Conservation (phyloP, 169 alveolate genomes). For the Babesia ovata region DNA sequence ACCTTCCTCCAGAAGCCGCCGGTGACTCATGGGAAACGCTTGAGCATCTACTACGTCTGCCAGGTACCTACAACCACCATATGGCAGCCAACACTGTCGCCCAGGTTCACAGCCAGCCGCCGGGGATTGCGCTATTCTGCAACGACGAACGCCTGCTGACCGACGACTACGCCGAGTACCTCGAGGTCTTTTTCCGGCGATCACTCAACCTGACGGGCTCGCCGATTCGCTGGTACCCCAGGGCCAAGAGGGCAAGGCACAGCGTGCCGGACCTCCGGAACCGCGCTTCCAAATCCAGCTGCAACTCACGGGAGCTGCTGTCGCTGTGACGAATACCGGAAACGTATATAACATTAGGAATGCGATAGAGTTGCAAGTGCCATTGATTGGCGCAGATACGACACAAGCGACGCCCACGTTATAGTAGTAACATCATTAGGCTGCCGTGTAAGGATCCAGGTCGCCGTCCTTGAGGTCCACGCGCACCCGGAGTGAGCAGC, state of each 20-base stretch:
- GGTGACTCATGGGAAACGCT: slow-evolving; percentile 69
- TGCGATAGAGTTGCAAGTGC: too few species aligned
- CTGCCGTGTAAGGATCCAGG: slow-evolving; percentile 31
- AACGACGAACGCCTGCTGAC: slow-evolving; percentile 70
- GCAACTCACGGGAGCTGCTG: slow-evolving; percentile 13
- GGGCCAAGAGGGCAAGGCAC: slow-evolving; percentile 62
- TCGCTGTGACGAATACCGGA: background rate
- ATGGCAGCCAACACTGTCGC: background rate
- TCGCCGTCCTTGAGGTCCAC: slow-evolving; percentile 52
- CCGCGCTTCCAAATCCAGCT: background rate
- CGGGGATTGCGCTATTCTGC: slow-evolving; percentile 77
- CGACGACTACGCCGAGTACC: slow-evolving; percentile 74
- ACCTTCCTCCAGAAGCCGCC: slow-evolving; percentile 69
- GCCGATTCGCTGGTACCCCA: slow-evolving; percentile 70
- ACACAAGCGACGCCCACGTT: background rate
- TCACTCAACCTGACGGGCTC: slow-evolving; percentile 71
- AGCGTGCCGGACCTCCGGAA: slow-evolving; percentile 43
- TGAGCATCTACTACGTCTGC: slow-evolving; percentile 76
- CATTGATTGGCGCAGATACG: too few species aligned
- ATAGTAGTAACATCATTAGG: background rate
- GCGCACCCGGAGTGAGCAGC: slow-evolving; percentile 61
- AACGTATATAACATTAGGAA: too few species aligned
- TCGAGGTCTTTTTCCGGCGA: slow-evolving; percentile 71
- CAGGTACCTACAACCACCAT: slow-evolving; percentile 30
- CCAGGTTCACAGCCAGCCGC: slow-evolving; percentile 73